Evolutionary conservation across 306 rosid species (phyloP).

Genomic region (Canavalia ensiformis): DNA sequence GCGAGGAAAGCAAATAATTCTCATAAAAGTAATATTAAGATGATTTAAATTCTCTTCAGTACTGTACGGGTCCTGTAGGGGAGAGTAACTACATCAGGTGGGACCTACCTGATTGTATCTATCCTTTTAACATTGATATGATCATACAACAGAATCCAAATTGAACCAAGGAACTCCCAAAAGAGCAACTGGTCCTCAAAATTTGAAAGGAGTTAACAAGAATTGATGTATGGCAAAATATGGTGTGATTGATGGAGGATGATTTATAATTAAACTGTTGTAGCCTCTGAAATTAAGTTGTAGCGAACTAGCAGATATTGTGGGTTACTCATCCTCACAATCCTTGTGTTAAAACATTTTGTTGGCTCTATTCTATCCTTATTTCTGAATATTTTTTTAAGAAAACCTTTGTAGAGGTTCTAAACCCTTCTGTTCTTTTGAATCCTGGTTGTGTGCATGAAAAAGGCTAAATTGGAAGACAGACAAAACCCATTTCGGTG

Average conservation of each 20-base stretch:
- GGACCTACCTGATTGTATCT: neutral
- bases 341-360: constrained; percentile 9
- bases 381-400: neutral
- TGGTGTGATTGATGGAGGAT: constrained; percentile 23
- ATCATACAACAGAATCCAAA: neutral
- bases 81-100: constrained; percentile 16
- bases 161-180: constrained; percentile 23
- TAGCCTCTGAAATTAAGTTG: constrained; percentile 26
- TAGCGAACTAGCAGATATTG: neutral
- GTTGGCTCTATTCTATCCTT: neutral
- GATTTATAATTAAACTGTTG: constrained; percentile 15
- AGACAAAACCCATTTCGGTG: too few species aligned
- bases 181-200: neutral
- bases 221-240: constrained; percentile 17
- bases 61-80: constrained; percentile 22
- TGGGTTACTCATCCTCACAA: neutral
- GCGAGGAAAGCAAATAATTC: constrained; percentile 13
- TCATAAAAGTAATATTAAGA: neutral
- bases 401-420: neutral
- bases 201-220: constrained; percentile 16
- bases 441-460: too few species aligned
- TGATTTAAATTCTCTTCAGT: constrained; percentile 23
- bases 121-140: neutral
- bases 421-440: neutral
- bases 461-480: too few species aligned